A percentile compares a stretch with the other conserved stretches of the same genome.
Evolutionary conservation across 108 stramenopile species (phyloP).

Genomic region (Cyclotella distinguenda): DNA sequence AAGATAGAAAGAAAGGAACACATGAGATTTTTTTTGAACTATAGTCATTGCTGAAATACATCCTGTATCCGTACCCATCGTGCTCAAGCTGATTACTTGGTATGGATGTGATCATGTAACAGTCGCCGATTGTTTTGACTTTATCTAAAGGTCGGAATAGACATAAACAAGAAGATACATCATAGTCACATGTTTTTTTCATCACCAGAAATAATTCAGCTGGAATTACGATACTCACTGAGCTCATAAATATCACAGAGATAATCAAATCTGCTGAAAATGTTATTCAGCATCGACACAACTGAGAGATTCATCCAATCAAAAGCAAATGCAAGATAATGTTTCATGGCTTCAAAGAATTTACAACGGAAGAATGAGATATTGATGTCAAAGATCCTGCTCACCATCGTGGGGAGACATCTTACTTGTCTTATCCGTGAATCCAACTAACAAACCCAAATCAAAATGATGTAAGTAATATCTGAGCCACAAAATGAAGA

Average conservation of each 20-base stretch:
- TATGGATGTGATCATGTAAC: conserved; percentile 57
- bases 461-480: too few species aligned
- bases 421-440: conserved; percentile 45
- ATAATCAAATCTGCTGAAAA: conserved; percentile 53
- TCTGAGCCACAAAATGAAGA: neutral
- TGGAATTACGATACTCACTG: conserved; percentile 22
- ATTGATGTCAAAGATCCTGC: neutral
- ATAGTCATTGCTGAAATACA: neutral
- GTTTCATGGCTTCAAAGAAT: neutral
- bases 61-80: conserved; percentile 24
- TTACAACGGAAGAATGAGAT: neutral
- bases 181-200: neutral
- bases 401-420: conserved; percentile 41
- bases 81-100: conserved; percentile 37
- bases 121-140: conserved; percentile 26
- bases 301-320: conserved; percentile 20
- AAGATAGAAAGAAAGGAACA: neutral
- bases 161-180: neutral
- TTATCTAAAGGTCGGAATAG: neutral
- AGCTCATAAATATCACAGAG: conserved; percentile 48
- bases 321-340: neutral
- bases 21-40: neutral
- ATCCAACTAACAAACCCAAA: conserved; percentile 27
- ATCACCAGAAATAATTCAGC: neutral
- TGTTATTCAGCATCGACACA: conserved; percentile 48